Base-by-base conservation (phyloP, 2,329 filamentous ascomycete genomes). In the Diaporthe sp. region DNA sequence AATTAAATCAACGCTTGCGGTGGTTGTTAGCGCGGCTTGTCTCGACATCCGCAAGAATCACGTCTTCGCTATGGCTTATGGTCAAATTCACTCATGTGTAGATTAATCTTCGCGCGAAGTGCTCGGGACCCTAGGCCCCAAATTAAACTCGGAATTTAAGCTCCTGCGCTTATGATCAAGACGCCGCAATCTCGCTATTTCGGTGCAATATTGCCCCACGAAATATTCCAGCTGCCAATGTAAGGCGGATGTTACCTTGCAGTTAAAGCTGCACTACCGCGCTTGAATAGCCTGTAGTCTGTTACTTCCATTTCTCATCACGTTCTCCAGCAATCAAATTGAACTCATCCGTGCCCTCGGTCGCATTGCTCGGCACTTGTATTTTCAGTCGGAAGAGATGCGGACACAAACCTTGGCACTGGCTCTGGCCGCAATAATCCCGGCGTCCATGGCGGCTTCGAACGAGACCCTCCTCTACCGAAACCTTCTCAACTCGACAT, bases 401-500 rank as follows among this genome's bases (percentile, higher is more conserved):
- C 44, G 63, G 63, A 31, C 63, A 39, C 63, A 51, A 51, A 68
- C 13, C 28, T 68, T 68, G 20, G 63, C 63, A 25, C 31, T 68
- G 31, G 63, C 31, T 47, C n/a, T 68, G 3, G 63, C 63, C 31
- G 31, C 44, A 37, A 25, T 31, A 1, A 68, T 49, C n/a, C 34
- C 44, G 20, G n/a, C 71, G 2, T 37, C 70, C 17, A 72, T 75
- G 70, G 78, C 78, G 22, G 63, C 63, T 17, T 37, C 63, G 7
- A 68, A 68, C 13, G 79, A 82, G 60, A 79, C 77, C 34, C 79
- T 82, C 6, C 79, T 79, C 42, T 83, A 82, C 73, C 78, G 80
- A 77, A 83, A 82, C 76, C 80, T 79, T 34, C 81, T 83, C 58
- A 79, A 80, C 75, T 76, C 76, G 61, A 80, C 76, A 71, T 77